These are phyloP conservation scores for Vitis riparia DNA, from an alignment of 164 flowering plant species.

Conservation along the genomic window DNA sequence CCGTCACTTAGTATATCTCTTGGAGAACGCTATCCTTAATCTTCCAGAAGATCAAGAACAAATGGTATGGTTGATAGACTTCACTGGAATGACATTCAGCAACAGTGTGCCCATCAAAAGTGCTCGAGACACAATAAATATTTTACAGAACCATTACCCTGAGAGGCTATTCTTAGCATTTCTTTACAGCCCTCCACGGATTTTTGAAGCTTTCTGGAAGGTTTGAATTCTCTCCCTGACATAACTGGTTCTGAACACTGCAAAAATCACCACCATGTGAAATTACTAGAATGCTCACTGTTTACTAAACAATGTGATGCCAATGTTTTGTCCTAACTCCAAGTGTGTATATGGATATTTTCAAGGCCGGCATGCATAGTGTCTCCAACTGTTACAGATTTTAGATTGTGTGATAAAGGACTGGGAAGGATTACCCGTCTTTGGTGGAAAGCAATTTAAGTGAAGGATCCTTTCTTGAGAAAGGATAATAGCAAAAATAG, in stretches of 20 bases:
- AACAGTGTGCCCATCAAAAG: constrained; percentile 69
- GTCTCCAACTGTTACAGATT: too few species aligned
- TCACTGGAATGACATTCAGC: constrained; percentile 77
- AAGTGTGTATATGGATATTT: too few species aligned
- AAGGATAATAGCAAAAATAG: too few species aligned
- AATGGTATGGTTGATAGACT: constrained; percentile 93
- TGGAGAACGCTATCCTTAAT: constrained; percentile 90
- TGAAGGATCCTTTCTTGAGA: too few species aligned
- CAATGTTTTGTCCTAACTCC: too few species aligned
- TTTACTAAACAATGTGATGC: too few species aligned
- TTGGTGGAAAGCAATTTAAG: too few species aligned
- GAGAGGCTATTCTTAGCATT: constrained; percentile 89
- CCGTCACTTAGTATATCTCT: constrained; percentile 82
- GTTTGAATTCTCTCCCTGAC: constrained; percentile 31
- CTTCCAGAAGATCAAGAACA: constrained; percentile 91
- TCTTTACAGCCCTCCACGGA: constrained; percentile 87
- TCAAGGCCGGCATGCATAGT: too few species aligned
- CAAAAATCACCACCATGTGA: neutral
- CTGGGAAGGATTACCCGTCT: too few species aligned
- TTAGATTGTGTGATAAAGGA: too few species aligned
- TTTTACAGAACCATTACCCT: constrained; percentile 87
- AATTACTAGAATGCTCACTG: neutral
- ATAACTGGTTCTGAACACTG: too few species aligned
- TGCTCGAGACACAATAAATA: constrained; percentile 67
- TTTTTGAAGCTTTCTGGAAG: constrained; percentile 97